A percentile compares a stretch with the other conserved stretches of the same genome.
Evolutionary conservation across 805 yeast genomes (phyloP).

Genomic region (Priceomyces fermenticarens): DNA sequence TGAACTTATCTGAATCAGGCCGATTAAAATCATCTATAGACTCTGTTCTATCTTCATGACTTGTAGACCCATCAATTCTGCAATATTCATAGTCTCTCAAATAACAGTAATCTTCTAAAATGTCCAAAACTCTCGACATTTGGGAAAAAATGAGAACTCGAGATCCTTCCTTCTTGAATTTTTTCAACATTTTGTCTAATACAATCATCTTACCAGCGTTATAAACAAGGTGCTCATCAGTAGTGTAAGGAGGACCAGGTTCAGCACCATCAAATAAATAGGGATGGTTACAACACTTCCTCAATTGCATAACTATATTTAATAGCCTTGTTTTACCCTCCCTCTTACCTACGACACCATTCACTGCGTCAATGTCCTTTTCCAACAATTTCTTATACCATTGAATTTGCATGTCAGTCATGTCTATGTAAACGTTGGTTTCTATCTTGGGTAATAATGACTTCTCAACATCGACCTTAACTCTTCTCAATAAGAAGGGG

Average conservation of each 20-base stretch:
- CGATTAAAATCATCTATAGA: conserved; percentile 91
- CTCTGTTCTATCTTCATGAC: conserved; percentile 86
- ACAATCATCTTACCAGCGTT: conserved; percentile 91
- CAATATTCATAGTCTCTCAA: conserved; percentile 83
- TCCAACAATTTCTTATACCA: conserved; percentile 90
- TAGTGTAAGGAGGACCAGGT: conserved; percentile 96
- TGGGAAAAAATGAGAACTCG: conserved; percentile 90
- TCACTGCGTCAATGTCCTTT: conserved; percentile 93
- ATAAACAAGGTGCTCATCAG: conserved; percentile 88
- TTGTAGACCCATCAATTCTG: conserved; percentile 90
- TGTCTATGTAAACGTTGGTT: conserved; percentile 83
- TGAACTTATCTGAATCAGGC: conserved; percentile 77
- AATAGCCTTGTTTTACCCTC: conserved; percentile 89
- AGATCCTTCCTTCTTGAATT: conserved; percentile 73
- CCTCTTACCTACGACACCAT: conserved; percentile 91
- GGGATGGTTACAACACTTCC: conserved; percentile 97
- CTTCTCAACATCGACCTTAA: conserved; percentile 90
- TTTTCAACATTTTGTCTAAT: conserved; percentile 74
- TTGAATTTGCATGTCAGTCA: conserved; percentile 91
- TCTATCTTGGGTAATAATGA: conserved; percentile 89
- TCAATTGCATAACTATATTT: conserved; percentile 93
- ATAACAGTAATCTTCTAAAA: conserved; percentile 86
- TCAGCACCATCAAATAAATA: conserved; percentile 98
- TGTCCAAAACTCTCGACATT: conserved; percentile 87
- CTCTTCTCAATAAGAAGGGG: conserved; percentile 86